Evolutionary conservation across 176 grass and related monocot genomes (phyloP).

Genomic region (Dactylis glomerata): DNA sequence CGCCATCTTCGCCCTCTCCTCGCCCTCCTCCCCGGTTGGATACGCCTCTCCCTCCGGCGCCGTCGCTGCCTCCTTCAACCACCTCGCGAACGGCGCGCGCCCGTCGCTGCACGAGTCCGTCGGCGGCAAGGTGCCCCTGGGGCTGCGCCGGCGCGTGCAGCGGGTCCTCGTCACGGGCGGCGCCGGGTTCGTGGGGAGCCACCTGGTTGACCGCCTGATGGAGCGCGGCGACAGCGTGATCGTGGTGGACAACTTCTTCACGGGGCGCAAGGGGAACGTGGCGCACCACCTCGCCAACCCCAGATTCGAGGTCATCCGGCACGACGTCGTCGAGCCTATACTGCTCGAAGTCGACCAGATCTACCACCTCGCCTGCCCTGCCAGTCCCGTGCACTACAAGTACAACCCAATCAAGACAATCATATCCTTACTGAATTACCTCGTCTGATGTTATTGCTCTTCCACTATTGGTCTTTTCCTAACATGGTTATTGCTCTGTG

Average conservation of each 20-base stretch:
- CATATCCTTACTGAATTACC: slow-evolving; percentile 55
- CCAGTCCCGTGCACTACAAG: slow-evolving; percentile 90
- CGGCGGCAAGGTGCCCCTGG: slow-evolving; percentile 70
- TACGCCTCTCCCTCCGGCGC: neutral
- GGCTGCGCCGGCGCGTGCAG: slow-evolving; percentile 50
- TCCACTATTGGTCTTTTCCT: neutral
- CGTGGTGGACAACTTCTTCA: slow-evolving; percentile 96
- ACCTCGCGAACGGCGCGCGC: neutral
- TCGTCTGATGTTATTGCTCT: neutral
- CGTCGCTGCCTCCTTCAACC: neutral
- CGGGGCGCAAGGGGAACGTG: slow-evolving; percentile 79
- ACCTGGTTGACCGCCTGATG: slow-evolving; percentile 72
- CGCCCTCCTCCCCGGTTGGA: neutral
- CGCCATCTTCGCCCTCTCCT: slow-evolving; percentile 31
- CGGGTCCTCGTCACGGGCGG: slow-evolving; percentile 83
- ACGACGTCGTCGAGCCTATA: slow-evolving; percentile 85
- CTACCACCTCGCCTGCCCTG: slow-evolving; percentile 91
- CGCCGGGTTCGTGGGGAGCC: slow-evolving; percentile 83
- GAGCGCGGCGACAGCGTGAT: slow-evolving; percentile 75
- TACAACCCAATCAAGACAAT: slow-evolving; percentile 97
- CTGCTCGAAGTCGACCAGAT: slow-evolving; percentile 93
- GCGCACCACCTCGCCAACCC: slow-evolving; percentile 74
- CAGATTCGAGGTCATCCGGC: slow-evolving; percentile 83
- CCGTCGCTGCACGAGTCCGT: slow-evolving; percentile 30
- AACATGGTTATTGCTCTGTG: neutral